These are phyloP conservation scores for Paragyromitra xinjiangensis DNA, from an alignment of 495 filamentous ascomycete genomes.

Conservation along the genomic window DNA sequence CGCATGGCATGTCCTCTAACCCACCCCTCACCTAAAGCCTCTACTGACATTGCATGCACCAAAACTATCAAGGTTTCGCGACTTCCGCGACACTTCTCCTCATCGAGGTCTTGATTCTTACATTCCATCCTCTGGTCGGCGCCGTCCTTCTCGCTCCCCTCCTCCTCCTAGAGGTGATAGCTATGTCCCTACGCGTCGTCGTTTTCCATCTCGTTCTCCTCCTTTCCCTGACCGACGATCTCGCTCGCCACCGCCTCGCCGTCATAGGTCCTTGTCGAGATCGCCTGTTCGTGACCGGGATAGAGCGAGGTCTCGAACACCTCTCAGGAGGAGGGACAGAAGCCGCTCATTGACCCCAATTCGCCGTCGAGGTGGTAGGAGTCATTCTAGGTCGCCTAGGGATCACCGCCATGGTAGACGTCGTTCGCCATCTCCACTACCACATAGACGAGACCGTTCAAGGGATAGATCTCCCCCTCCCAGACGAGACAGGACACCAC, in stretches of 20 bases:
- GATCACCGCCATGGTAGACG: slow-evolving; percentile 52
- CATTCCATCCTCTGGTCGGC: slow-evolving; percentile 51
- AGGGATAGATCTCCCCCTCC: slow-evolving; percentile 50
- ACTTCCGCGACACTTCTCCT: slow-evolving; percentile 54
- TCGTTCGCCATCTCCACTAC: slow-evolving; percentile 42
- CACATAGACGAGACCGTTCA: slow-evolving; percentile 46
- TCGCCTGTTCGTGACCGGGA: slow-evolving; percentile 50
- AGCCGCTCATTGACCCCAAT: slow-evolving; percentile 54
- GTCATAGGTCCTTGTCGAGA: slow-evolving; percentile 50
- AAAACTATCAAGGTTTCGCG: slow-evolving; percentile 46
- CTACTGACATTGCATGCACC: slow-evolving; percentile 19
- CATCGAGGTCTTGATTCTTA: slow-evolving; percentile 56
- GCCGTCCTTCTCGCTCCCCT: slow-evolving; percentile 45
- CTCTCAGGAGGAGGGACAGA: slow-evolving; percentile 47
- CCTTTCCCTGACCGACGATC: slow-evolving; percentile 50
- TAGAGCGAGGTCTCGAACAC: slow-evolving; percentile 49
- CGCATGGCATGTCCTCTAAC: slow-evolving; percentile 35
- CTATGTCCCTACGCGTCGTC: slow-evolving; percentile 55
- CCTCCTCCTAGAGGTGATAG: slow-evolving; percentile 55
- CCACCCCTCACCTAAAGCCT: slow-evolving; percentile 13
- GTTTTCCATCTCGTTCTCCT: slow-evolving; percentile 52
- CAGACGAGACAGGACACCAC: slow-evolving; percentile 52
- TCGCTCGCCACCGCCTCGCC: slow-evolving; percentile 46
- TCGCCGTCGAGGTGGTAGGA: slow-evolving; percentile 51
- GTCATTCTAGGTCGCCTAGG: slow-evolving; percentile 54